These are phyloP conservation scores for Berberis thunbergii DNA, from an alignment of 164 flowering plant genomes.

Conservation along the genomic window DNA sequence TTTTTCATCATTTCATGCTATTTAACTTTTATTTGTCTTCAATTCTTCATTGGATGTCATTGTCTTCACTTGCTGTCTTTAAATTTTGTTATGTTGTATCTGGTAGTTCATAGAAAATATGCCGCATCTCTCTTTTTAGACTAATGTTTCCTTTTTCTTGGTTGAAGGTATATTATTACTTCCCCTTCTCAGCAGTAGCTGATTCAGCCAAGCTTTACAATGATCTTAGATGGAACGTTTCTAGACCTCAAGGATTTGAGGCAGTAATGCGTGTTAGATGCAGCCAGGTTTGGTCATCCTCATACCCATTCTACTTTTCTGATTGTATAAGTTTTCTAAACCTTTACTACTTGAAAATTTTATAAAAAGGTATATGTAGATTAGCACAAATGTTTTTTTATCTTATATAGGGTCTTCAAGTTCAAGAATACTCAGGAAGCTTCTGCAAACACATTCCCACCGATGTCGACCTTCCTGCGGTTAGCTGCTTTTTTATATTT, in stretches of 20 bases:
- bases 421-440: conserved; percentile 91
- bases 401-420: conserved; percentile 86
- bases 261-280: conserved; percentile 99
- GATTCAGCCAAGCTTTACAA: conserved; percentile 96
- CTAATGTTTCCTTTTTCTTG: neutral
- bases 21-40: too few relatives aligned
- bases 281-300: conserved; percentile 62
- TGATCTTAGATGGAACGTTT: conserved; percentile 96
- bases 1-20: too few relatives aligned
- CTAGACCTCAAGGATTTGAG: conserved; percentile 98
- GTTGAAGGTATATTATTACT: conserved; percentile 80
- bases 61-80: too few relatives aligned
- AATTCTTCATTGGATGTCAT: too few relatives aligned
- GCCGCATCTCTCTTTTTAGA: too few relatives aligned
- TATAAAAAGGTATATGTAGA: neutral
- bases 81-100: too few relatives aligned
- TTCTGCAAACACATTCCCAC: conserved; percentile 96
- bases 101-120: too few relatives aligned
- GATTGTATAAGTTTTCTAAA: neutral
- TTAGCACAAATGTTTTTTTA: neutral
- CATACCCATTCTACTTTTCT: neutral
- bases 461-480: conserved; percentile 96
- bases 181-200: conserved; percentile 82
- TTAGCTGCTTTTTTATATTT: conserved; percentile 24
- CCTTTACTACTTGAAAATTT: neutral